Evolutionary conservation across 2,329 filamentous ascomycete species (phyloP).

Genomic region (Ophiostoma sp.): DNA sequence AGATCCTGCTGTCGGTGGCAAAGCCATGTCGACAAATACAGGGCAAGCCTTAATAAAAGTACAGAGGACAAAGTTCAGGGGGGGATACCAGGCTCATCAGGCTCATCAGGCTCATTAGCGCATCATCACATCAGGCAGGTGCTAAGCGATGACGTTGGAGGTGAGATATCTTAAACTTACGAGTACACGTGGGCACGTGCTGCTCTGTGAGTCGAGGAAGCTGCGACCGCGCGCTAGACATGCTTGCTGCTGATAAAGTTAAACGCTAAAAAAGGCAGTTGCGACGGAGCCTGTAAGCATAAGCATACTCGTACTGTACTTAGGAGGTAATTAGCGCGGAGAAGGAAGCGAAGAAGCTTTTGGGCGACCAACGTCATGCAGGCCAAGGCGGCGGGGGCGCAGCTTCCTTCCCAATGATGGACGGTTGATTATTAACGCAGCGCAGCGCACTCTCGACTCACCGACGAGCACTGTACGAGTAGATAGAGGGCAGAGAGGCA

Average conservation of each 20-base stretch:
- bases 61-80: background rate
- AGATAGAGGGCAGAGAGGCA: background rate
- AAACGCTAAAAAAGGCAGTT: background rate
- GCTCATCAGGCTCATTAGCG: background rate
- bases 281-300: background rate
- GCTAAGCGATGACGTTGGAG: background rate
- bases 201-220: conserved; percentile 17
- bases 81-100: background rate
- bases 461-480: too few relatives aligned
- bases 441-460: too few relatives aligned
- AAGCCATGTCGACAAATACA: background rate
- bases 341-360: conserved; percentile 16
- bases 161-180: background rate
- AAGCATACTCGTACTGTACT: background rate
- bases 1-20: background rate
- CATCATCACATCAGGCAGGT: background rate
- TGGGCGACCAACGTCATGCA: conserved; percentile 5
- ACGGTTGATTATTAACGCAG: background rate
- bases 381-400: background rate
- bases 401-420: background rate
- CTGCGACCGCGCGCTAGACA: background rate
- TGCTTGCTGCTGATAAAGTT: too few relatives aligned
- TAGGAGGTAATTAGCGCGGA: background rate
- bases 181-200: conserved; percentile 16
- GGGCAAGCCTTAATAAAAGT: background rate